phyloP scores from a whole-genome alignment of 208 protist species.

The Leishmania aethiopica region DNA sequence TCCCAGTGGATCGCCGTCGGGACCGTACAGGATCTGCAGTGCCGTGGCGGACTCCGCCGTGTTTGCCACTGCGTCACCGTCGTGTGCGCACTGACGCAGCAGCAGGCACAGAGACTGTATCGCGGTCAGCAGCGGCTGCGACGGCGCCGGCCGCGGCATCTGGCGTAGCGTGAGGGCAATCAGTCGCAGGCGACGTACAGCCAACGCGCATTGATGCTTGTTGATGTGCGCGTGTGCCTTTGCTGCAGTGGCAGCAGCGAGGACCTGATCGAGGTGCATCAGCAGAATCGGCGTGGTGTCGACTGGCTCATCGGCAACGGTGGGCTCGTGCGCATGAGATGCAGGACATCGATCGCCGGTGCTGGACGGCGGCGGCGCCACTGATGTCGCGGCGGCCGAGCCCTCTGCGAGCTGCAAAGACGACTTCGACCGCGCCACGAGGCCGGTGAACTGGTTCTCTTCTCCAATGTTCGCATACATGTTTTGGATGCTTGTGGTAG shows the following conservation, averaged over 20 bases:
- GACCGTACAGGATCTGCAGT: slow-evolving; percentile 11
- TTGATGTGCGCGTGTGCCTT: slow-evolving; percentile 14
- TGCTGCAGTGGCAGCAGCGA: slow-evolving; percentile 6
- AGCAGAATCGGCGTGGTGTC: slow-evolving; percentile 23
- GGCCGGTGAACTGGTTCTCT: slow-evolving; percentile 15
- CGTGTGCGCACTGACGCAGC: slow-evolving; percentile 22
- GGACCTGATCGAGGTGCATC: slow-evolving; percentile 1
- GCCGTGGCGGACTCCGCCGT: background rate
- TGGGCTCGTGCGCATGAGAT: background rate
- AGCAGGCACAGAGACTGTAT: slow-evolving; percentile 23
- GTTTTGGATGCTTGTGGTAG: background rate
- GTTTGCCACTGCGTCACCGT: slow-evolving; percentile 8
- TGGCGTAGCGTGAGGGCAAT: slow-evolving; percentile 18
- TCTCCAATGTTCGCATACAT: slow-evolving; percentile 1
- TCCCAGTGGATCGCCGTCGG: slow-evolving; percentile 16
- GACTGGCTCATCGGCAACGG: slow-evolving; percentile 3
- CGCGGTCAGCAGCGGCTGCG: slow-evolving; percentile 27
- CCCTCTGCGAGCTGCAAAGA: background rate
- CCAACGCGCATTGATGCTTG: slow-evolving; percentile 27
- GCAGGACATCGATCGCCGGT: background rate
- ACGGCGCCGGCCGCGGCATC: slow-evolving; percentile 29
- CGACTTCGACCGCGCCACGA: slow-evolving; percentile 18
- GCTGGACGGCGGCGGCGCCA: background rate
- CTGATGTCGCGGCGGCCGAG: background rate
- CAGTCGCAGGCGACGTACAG: slow-evolving; percentile 22